A percentile compares a stretch with the other conserved stretches of the same genome.
Conservation (phyloP, 768 basidiomycete species). For the Tylopilus cervinicoccineus region DNA sequence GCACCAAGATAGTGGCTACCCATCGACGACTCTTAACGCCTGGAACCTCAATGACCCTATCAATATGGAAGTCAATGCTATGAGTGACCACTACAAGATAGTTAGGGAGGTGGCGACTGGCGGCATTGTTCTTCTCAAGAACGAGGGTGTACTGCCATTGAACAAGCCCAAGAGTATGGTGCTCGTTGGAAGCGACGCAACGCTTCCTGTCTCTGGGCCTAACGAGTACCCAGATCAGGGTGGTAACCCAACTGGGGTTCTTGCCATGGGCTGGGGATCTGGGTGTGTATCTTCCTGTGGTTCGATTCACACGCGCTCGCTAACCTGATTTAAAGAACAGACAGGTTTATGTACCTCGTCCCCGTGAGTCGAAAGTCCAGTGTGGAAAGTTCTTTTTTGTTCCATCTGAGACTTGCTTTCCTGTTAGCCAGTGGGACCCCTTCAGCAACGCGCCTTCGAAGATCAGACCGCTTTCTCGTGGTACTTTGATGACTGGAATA, state of each 20-base stretch:
- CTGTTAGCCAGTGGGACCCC: slow-evolving; percentile 69
- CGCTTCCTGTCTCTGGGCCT: slow-evolving; percentile 61
- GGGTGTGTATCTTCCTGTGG: slow-evolving; percentile 37
- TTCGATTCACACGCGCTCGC: not conserved
- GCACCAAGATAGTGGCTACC: slow-evolving; percentile 32
- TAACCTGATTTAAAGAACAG: slow-evolving; percentile 40
- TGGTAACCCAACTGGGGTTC: slow-evolving; percentile 57
- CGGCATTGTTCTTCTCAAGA: slow-evolving; percentile 68
- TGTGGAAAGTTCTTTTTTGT: not conserved
- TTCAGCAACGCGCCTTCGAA: slow-evolving; percentile 65
- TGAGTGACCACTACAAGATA: slow-evolving; percentile 48
- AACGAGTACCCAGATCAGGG: slow-evolving; percentile 65
- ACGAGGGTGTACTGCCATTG: slow-evolving; percentile 56
- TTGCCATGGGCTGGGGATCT: slow-evolving; percentile 93
- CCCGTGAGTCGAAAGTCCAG: slow-evolving; percentile 42
- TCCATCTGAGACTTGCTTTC: not conserved
- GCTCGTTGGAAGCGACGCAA: slow-evolving; percentile 61
- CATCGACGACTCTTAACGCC: slow-evolving; percentile 23
- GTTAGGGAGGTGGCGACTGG: slow-evolving; percentile 61
- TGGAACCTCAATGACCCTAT: slow-evolving; percentile 28
- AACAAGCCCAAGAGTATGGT: slow-evolving; percentile 55
- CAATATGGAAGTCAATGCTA: slow-evolving; percentile 50
- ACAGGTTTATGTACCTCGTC: slow-evolving; percentile 74
- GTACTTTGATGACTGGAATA: slow-evolving; percentile 69
- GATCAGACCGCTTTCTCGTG: slow-evolving; percentile 66